Percentiles rank a stretch among this genome's conserved stretches.
phyloP scores from a whole-genome alignment of 2,329 filamentous ascomycete genomes.

The Colletotrichum costaricense region DNA sequence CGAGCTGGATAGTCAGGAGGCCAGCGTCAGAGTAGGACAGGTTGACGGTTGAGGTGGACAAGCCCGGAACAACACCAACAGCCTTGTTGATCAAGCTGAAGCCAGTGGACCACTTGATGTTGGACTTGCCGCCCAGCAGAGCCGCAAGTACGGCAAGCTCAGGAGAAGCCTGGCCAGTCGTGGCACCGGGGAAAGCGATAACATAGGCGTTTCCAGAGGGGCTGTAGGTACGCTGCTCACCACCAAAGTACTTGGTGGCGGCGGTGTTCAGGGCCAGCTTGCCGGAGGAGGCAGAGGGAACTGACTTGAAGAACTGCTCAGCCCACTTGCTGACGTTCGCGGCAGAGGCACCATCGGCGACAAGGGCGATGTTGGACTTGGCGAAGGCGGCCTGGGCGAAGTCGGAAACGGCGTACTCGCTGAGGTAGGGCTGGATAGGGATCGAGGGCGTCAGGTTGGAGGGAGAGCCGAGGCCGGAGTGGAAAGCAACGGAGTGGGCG shows the following conservation, averaged over 20 bases:
- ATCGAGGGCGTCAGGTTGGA: slow-evolving; percentile 78
- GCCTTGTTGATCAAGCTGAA: slow-evolving; percentile 92
- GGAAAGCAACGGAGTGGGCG: slow-evolving; percentile 89
- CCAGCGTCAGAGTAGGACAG: slow-evolving; percentile 93
- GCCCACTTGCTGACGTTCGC: slow-evolving; percentile 88
- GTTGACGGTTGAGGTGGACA: slow-evolving; percentile 80
- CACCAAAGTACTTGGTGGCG: slow-evolving; percentile 89
- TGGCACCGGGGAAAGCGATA: slow-evolving; percentile 92
- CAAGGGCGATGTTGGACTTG: slow-evolving; percentile 90
- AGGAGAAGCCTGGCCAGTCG: slow-evolving; percentile 85
- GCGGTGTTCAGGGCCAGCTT: slow-evolving; percentile 67
- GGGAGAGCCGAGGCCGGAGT: slow-evolving; percentile 87
- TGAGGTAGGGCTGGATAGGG: slow-evolving; percentile 83
- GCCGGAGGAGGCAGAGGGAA: slow-evolving; percentile 65
- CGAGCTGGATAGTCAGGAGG: slow-evolving; percentile 85
- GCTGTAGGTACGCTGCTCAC: slow-evolving; percentile 90
- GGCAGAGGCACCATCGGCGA: slow-evolving; percentile 87
- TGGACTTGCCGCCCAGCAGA: slow-evolving; percentile 89
- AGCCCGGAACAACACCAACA: slow-evolving; percentile 72
- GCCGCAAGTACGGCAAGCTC: slow-evolving; percentile 88
- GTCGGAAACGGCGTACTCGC: slow-evolving; percentile 77
- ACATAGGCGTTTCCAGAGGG: slow-evolving; percentile 83
- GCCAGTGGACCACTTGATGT: slow-evolving; percentile 94
- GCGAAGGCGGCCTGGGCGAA: slow-evolving; percentile 85
- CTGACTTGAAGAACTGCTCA: slow-evolving; percentile 86